Percentiles rank a stretch among this genome's conserved stretches.
Conservation (phyloP, 1,139 yeast genomes). For the Hansenula sp. region DNA sequence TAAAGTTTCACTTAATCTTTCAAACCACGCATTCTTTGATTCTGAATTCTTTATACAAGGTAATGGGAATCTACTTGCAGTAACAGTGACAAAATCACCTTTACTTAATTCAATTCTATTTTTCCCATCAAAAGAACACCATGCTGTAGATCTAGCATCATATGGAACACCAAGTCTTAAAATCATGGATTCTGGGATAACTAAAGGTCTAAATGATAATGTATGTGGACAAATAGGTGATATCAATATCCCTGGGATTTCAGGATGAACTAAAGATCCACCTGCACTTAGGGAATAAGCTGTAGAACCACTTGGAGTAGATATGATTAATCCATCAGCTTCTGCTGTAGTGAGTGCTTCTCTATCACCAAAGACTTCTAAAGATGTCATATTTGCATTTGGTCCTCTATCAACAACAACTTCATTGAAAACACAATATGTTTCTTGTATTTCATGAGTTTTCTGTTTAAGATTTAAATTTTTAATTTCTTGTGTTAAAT, state of each 20-base stretch:
- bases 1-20: conserved; percentile 39
- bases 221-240: conserved; percentile 89
- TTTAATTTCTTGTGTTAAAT: conserved; percentile 14
- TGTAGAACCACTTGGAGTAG: conserved; percentile 91
- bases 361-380: conserved; percentile 74
- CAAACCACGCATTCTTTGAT: conserved; percentile 42
- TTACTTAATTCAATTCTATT: conserved; percentile 59
- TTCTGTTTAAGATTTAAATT: conserved; percentile 10
- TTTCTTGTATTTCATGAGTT: conserved; percentile 30
- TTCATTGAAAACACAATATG: conserved; percentile 73
- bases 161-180: conserved; percentile 67
- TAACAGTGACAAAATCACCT: conserved; percentile 69
- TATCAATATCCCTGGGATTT: conserved; percentile 71
- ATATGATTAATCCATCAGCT: conserved; percentile 80
- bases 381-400: conserved; percentile 69
- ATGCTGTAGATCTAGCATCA: conserved; percentile 64
- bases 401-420: conserved; percentile 84
- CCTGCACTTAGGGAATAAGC: conserved; percentile 87
- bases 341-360: conserved; percentile 78
- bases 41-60: conserved; percentile 56
- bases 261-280: conserved; percentile 85
- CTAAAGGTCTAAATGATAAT: conserved; percentile 74
- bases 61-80: conserved; percentile 70
- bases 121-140: conserved; percentile 82
- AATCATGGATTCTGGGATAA: conserved; percentile 67